Conservation (phyloP, 345 rosid genomes). For the Balakata baccata region DNA sequence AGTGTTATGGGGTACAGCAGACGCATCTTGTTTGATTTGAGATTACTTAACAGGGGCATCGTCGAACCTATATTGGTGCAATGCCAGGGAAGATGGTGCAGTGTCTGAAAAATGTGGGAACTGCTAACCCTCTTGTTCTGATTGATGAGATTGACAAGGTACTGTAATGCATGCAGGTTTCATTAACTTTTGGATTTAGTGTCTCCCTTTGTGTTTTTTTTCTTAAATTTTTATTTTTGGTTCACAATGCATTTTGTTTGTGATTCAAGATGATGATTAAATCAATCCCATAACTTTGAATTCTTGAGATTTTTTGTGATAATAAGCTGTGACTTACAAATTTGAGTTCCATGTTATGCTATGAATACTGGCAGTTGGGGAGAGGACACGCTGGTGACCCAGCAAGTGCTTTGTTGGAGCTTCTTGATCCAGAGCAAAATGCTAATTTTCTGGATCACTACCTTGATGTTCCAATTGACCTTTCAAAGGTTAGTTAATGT, state of each 20-base stretch:
- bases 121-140: constrained; percentile 97
- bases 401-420: constrained; percentile 97
- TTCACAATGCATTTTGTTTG: neutral
- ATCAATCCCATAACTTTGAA: neutral
- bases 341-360: constrained; percentile 1
- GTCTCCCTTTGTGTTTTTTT: neutral
- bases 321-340: neutral
- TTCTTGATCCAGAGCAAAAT: constrained; percentile 99
- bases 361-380: constrained; percentile 59
- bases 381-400: constrained; percentile 98
- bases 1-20: neutral
- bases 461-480: constrained; percentile 91
- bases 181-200: constrained; percentile 12
- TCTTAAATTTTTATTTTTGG: no score
- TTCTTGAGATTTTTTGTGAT: neutral
- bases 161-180: constrained; percentile 10
- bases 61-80: constrained; percentile 96
- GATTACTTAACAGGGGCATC: constrained; percentile 72
- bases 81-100: constrained; percentile 99
- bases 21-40: constrained; percentile 18
- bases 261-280: neutral
- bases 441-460: constrained; percentile 98
- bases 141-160: constrained; percentile 99
- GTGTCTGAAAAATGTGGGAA: constrained; percentile 94
- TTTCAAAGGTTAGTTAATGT: constrained; percentile 68